Base-by-base conservation (phyloP, 2,329 filamentous ascomycete genomes). In the Sclerotinia spermophila region DNA sequence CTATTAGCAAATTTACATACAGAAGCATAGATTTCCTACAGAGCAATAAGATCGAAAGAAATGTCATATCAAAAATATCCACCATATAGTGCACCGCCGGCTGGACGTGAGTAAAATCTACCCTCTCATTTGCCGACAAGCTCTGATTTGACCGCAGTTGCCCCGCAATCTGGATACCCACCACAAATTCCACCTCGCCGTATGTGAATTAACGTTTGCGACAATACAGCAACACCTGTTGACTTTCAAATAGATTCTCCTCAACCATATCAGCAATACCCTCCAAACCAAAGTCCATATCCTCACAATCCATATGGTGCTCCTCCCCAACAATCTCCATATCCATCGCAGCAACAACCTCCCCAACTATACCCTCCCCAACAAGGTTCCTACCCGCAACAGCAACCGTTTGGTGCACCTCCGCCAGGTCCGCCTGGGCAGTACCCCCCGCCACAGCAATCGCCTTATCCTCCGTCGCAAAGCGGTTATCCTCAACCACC, bases 331-430 rank as follows among this genome's bases (percentile, higher is more conserved):
- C 73, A 76, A 27, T 80, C 79, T 67, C 74, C 73, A 55, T 72
- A 76, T 67, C 60, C 58, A 3, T 33, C 69, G 15, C 70, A 64
- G 21, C 72, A 73, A 58, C 70, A 48, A 30, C 55, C 58, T 8
- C 59, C 21, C 38, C 68, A 58, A 58, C 68, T 58, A 8, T 72
- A 69, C 38, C 68, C 72, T 24, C 70, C 70, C 35, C 69, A 71
- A 19, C 61, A 72, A 21, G 35, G 51, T 27, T 38, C 38, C 33
- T 64, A 53, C 38, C 89, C 1, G 82, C 83, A 48, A 77, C 84
- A 71, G 87, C 68, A n/a, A 73, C 89, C 84, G 84, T 82, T 68
- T 51, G 17, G 77, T 81, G 71, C 55, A 42, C 69, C 64, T 30
- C 58, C 38, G n/a, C 33, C 81, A 65, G 80, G 67, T 44, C 70